Evolutionary conservation across 805 yeast genomes (phyloP).

Genomic region (Lipomyces orientalis): DNA sequence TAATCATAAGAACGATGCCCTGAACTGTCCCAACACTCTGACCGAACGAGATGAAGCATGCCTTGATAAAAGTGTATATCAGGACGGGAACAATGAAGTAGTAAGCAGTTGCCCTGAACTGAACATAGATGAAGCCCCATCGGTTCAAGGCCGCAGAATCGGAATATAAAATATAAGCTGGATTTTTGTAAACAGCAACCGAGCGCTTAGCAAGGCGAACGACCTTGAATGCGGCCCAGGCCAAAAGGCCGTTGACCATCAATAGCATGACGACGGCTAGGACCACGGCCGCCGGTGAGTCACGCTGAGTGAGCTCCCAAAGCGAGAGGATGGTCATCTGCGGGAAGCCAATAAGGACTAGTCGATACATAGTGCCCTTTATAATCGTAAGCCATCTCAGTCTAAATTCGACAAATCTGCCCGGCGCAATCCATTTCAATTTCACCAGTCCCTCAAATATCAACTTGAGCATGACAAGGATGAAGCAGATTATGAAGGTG

Average conservation of each 20-base stretch:
- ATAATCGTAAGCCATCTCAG: slow-evolving; percentile 80
- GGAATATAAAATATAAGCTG: slow-evolving; percentile 89
- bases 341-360: slow-evolving; percentile 84
- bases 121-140: slow-evolving; percentile 91
- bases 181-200: slow-evolving; percentile 74
- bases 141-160: slow-evolving; percentile 79
- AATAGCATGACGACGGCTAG: slow-evolving; percentile 75
- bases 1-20: slow-evolving; percentile 73
- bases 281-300: slow-evolving; percentile 81
- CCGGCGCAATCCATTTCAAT: slow-evolving; percentile 61
- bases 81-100: slow-evolving; percentile 77
- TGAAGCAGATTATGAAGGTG: slow-evolving; percentile 60
- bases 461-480: slow-evolving; percentile 70
- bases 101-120: slow-evolving; percentile 84
- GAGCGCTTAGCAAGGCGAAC: slow-evolving; percentile 76
- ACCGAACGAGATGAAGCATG: slow-evolving; percentile 83
- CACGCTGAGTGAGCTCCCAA: slow-evolving; percentile 87
- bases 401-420: slow-evolving; percentile 77
- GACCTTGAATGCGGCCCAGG: slow-evolving; percentile 78
- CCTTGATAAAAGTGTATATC: slow-evolving; percentile 69
- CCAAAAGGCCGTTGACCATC: slow-evolving; percentile 62
- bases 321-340: slow-evolving; percentile 79
- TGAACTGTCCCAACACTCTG: slow-evolving; percentile 83
- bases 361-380: slow-evolving; percentile 87
- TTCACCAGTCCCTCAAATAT: slow-evolving; percentile 66